Base-by-base conservation (phyloP, 345 rosid species). In the Noccaea bulbosa region DNA sequence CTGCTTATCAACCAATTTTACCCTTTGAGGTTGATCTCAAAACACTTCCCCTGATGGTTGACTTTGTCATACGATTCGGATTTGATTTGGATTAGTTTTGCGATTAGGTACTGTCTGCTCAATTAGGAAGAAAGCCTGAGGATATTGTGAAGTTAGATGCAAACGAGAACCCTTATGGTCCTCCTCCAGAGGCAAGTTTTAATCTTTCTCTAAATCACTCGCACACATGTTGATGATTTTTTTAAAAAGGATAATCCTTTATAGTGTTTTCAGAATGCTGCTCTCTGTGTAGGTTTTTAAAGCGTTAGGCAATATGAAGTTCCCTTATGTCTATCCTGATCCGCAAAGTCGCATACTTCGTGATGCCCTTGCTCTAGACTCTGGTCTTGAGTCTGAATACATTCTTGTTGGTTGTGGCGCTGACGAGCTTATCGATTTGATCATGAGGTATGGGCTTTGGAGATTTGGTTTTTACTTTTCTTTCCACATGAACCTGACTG, bases 121-220 rank as follows among this genome's bases (percentile, higher is more conserved):
- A 80, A 51, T 84, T 91, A 49, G 98, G 98, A 78, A 84, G 96
- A 80, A 88, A 87, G 75, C 96, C 98, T 39, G 99, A 91, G 77
- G 98, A 94, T 78, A 94, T 91, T 51, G 80, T 94, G 66, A 94
- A 94, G 69, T 77, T 94, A 77, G 99, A 94, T 85, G 99, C 99
- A 8, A 94, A 94, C 81, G 99, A 94, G 83, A 91, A 91, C 71
- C 99, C 99, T 4, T 91, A 94, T 76, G 97, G 99, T 71, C 99
- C 98, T 61, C 99, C 99, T 75, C 96, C 99, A 1, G 98, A 91
- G 95, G 97, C 87, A 87, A 85, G 92, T 78, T 22, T 2, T 33
- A 11, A 11, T 71, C 56, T 65, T 35, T 61, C 54, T 57, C n/a
- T 59, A 38, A 22, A 15, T 17, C 15, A 22, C 58, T 20, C 27